Base-by-base conservation (phyloP, 352 stramenopile genomes). In the Pythium scleroteichum region DNA sequence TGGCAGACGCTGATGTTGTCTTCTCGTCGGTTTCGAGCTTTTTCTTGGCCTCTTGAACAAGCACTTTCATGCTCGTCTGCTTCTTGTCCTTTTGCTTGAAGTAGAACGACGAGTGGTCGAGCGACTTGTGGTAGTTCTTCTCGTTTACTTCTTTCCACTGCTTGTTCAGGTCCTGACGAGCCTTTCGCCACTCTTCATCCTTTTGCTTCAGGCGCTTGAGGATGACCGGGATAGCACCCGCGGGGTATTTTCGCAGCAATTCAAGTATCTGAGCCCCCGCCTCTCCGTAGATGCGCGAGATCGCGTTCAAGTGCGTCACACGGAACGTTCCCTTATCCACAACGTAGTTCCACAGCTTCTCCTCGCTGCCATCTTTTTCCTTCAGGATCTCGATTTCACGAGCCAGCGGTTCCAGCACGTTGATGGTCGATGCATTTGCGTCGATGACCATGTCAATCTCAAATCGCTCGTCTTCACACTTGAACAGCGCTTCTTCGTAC, bases 51-150 rank as follows among this genome's bases (percentile, higher is more conserved):
- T 94, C 79, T 42, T 88, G 79, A 24, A 98, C 66, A 35, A 99
- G 76, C 48, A 89, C 92, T 69, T 98, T 98, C 62, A 97, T 94
- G 48, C 88, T 97, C 32, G 94, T 98, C 17, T 94, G 88, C 65
- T 98, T 97, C 81, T 99, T 99, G 73, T 99, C 98, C 55, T 93
- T 97, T 48, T 98, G 94, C 71, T 98, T 97, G 76, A 99, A 99
- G 71, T 99, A 99, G 58, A 99, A 98, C 29, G 94, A 98, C 23
- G 97, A 97, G 73, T 99, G 97, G 71, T 99, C 98, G 19, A 99
- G 79, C 45, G 87, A 98, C 72, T 98, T 99, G 78, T 99, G 97
- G 68, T 99, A 99, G 65, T 99, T 99, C 56, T 95, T 88, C 66
- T 99, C 95, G 54, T 98, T 96, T 46, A 99, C 79, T 50, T 98